These are phyloP conservation scores for Apiospora malaysiana DNA, from an alignment of 2,329 filamentous ascomycete species.

Conservation along the genomic window DNA sequence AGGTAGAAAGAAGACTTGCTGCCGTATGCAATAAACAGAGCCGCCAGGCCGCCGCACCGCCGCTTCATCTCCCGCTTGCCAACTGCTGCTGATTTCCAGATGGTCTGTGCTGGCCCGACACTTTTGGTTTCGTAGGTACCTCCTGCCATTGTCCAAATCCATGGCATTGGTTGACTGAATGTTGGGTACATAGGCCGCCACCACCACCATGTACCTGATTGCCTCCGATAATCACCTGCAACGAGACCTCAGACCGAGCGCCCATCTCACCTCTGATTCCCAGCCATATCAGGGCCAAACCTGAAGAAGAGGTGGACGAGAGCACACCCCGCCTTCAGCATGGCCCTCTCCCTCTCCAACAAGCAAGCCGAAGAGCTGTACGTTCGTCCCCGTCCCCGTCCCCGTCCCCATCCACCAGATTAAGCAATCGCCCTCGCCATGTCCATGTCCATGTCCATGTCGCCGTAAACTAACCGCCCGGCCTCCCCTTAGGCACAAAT, in stretches of 20 bases:
- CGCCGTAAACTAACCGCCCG: neutral
- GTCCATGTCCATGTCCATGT: conserved; percentile 63
- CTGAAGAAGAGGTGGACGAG: conserved; percentile 18
- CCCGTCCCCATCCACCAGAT: conserved; percentile 23
- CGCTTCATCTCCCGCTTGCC: neutral
- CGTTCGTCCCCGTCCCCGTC: neutral
- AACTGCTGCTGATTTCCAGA: neutral
- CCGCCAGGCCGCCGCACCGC: no score
- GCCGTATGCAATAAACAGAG: conserved; percentile 12
- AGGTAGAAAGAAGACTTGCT: no score
- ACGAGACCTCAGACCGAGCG: conserved; percentile 17
- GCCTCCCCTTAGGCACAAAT: conserved; percentile 70
- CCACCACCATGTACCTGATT: conserved; percentile 18
- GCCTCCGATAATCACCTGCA: conserved; percentile 3
- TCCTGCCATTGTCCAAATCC: neutral
- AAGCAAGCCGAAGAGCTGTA: conserved; percentile 18
- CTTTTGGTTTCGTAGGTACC: conserved; percentile 14
- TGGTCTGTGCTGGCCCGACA: conserved; percentile 14
- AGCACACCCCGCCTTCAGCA: conserved; percentile 18
- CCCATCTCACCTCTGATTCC: neutral
- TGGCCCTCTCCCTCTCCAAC: conserved; percentile 15
- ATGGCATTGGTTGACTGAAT: conserved; percentile 5
- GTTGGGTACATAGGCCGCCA: conserved; percentile 16
- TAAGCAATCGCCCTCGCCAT: conserved; percentile 29
- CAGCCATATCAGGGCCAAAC: conserved; percentile 18